Evolutionary conservation across 2,329 filamentous ascomycete genomes (phyloP).

Genomic region (Metarhizium album): DNA sequence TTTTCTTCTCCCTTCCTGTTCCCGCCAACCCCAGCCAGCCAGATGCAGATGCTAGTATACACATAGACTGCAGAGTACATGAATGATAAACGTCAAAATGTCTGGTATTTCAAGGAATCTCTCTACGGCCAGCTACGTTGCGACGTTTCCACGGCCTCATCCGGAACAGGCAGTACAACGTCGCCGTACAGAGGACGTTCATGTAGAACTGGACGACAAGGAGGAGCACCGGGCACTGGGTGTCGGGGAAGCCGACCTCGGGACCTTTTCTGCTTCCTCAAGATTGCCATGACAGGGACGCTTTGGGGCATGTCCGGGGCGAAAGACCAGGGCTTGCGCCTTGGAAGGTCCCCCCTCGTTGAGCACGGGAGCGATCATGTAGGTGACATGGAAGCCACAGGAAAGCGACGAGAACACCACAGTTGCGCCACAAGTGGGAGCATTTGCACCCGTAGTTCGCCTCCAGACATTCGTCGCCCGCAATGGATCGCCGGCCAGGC

Average conservation of each 20-base stretch:
- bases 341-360: constrained; percentile 52
- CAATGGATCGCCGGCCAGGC: constrained; percentile 36
- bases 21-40: no score
- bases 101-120: background rate
- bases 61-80: no score
- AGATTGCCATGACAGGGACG: constrained; percentile 24
- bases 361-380: constrained; percentile 54
- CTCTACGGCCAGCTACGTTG: background rate
- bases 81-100: no score
- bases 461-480: constrained; percentile 49
- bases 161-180: background rate
- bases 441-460: constrained; percentile 45
- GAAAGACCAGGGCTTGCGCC: constrained; percentile 61
- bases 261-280: constrained; percentile 21
- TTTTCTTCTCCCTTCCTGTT: no score
- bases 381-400: constrained; percentile 50
- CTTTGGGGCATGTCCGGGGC: constrained; percentile 38
- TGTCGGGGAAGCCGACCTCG: constrained; percentile 16
- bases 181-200: background rate
- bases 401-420: constrained; percentile 59
- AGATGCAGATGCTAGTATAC: no score
- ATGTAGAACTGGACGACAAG: background rate
- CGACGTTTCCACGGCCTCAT: background rate
- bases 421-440: constrained; percentile 53
- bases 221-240: background rate